Evolutionary conservation across 768 basidiomycete genomes (phyloP).

Genomic region (Lentinus brumalis): DNA sequence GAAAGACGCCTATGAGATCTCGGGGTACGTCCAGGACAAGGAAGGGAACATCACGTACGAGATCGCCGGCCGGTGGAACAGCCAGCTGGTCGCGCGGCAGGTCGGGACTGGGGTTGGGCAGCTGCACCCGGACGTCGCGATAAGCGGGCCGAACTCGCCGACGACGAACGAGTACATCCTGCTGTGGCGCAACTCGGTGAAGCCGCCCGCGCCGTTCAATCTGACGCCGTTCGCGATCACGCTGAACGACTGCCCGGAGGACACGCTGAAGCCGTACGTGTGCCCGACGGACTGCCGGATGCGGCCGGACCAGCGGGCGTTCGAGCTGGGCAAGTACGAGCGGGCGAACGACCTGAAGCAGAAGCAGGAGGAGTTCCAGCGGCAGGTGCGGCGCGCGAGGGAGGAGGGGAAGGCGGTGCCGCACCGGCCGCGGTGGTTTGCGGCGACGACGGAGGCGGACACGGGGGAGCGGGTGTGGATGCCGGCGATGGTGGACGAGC

Average conservation of each 20-base stretch:
- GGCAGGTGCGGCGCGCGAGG: conserved; percentile 64
- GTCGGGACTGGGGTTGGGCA: conserved; percentile 56
- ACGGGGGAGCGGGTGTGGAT: conserved; percentile 89
- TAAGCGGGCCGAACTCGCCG: conserved; percentile 48
- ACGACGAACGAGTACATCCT: conserved; percentile 75
- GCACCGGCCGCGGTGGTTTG: conserved; percentile 89
- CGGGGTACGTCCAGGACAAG: conserved; percentile 75
- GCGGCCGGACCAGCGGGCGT: conserved; percentile 92
- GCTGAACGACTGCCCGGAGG: conserved; percentile 81
- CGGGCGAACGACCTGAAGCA: conserved; percentile 79
- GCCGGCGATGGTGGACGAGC: conserved; percentile 54
- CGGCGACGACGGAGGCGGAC: conserved; percentile 78
- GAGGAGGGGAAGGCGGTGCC: conserved; percentile 73
- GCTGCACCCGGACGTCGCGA: conserved; percentile 71
- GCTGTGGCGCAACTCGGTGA: conserved; percentile 92
- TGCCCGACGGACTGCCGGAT: conserved; percentile 92
- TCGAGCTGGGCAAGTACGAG: conserved; percentile 87
- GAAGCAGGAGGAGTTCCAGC: conserved; percentile 82
- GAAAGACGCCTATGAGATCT: conserved; percentile 90
- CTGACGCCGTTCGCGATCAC: conserved; percentile 94
- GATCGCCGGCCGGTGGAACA: conserved; percentile 95
- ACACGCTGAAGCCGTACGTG: conserved; percentile 68
- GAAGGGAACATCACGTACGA: conserved; percentile 73
- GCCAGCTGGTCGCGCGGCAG: conserved; percentile 85
- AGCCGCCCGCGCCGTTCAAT: conserved; percentile 85